These are phyloP conservation scores for Myxozyma kluyveri DNA, from an alignment of 805 yeast species.

Conservation along the genomic window DNA sequence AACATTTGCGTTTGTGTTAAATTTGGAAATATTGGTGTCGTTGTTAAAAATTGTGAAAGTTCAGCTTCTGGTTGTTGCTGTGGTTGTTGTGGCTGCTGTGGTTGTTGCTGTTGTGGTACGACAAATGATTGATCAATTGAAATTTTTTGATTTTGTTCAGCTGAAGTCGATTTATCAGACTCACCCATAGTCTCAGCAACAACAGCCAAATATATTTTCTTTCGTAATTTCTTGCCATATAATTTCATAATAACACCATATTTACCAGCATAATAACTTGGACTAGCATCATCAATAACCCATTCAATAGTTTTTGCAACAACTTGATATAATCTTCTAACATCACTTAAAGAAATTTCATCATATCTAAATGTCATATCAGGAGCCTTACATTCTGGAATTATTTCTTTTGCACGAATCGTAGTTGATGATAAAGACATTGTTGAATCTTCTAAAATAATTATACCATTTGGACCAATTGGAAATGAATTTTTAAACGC, in stretches of 20 bases:
- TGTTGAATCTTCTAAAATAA: too few species aligned
- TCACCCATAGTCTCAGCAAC: neutral
- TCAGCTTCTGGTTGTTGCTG: neutral
- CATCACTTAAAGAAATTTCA: constrained; percentile 1
- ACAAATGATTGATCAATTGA: too few species aligned
- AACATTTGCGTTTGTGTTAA: too few species aligned
- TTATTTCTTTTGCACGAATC: too few species aligned
- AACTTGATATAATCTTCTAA: constrained; percentile 14
- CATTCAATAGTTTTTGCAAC: constrained; percentile 4
- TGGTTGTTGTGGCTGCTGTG: neutral
- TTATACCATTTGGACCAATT: too few species aligned
- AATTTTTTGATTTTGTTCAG: neutral
- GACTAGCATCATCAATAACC: neutral
- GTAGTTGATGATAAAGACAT: too few species aligned
- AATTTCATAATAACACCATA: neutral
- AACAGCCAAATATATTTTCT: neutral
- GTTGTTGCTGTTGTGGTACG: too few species aligned
- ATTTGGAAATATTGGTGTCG: neutral
- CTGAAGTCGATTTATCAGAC: neutral
- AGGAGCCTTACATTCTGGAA: constrained; percentile 15
- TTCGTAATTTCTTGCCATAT: neutral
- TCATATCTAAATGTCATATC: constrained; percentile 21
- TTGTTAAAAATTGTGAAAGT: neutral
- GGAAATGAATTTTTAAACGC: too few species aligned
- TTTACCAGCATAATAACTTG: neutral